Percentiles rank a stretch among this genome's conserved stretches.
Conservation (phyloP, 345 rosid genomes). For the Hevea brasiliensis region DNA sequence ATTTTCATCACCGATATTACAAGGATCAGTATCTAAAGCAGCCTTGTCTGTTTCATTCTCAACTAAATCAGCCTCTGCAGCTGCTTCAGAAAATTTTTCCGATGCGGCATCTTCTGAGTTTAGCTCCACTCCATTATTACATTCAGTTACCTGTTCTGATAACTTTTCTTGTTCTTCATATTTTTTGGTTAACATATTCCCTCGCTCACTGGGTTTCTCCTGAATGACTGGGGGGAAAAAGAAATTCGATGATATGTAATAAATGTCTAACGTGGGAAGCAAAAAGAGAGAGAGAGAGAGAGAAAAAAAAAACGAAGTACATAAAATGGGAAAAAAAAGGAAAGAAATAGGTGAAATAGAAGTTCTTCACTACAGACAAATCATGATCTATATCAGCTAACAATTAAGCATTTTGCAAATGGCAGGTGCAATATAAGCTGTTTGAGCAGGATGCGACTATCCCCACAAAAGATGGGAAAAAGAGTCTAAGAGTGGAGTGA, state of each 20-base stretch:
- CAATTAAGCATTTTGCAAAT: not conserved
- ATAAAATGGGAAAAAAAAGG: too few relatives aligned
- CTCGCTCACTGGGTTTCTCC: constrained; percentile 36
- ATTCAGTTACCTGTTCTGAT: constrained; percentile 33
- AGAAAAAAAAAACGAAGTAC: not conserved
- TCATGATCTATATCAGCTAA: not conserved
- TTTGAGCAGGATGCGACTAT: not conserved
- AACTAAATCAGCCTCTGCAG: constrained; percentile 41
- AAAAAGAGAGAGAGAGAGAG: too few relatives aligned
- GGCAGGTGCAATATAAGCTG: not conserved
- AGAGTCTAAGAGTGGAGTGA: too few relatives aligned
- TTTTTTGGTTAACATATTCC: constrained; percentile 24
- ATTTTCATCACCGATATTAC: constrained; percentile 31
- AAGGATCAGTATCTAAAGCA: constrained; percentile 30
- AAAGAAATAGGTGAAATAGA: not conserved
- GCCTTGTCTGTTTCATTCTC: constrained; percentile 33
- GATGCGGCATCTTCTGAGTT: constrained; percentile 33
- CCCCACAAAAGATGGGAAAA: not conserved
- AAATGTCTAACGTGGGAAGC: not conserved
- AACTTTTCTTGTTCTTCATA: constrained; percentile 32
- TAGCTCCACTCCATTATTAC: constrained; percentile 27
- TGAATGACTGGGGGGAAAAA: constrained; percentile 37
- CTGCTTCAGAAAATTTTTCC: constrained; percentile 38
- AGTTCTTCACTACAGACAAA: not conserved
- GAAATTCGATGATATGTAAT: not conserved